A percentile compares a stretch with the other conserved stretches of the same genome.
Conservation (phyloP, 202 grass and related monocot species). For the Hordeum pubiflorum region DNA sequence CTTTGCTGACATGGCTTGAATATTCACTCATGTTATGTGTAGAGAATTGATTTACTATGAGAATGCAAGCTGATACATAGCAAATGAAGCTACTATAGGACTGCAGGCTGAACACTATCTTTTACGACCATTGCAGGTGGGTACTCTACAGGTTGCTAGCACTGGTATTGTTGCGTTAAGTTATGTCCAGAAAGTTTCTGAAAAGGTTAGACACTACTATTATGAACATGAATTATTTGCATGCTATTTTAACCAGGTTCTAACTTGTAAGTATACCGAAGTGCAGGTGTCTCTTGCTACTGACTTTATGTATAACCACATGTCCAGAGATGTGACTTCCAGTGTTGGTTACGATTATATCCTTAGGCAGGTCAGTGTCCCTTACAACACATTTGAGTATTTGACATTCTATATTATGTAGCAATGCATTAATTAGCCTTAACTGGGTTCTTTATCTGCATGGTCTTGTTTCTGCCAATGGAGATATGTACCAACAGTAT, state of each 20-base stretch:
- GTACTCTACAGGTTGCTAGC: constrained; percentile 83
- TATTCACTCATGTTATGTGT: neutral
- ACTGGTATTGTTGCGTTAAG: constrained; percentile 93
- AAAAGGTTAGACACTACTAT: constrained; percentile 58
- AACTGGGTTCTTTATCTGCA: neutral
- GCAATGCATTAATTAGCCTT: constrained; percentile 17
- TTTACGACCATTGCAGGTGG: constrained; percentile 49
- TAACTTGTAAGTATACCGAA: constrained; percentile 20
- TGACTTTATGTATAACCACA: constrained; percentile 99
- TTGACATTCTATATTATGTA: neutral
- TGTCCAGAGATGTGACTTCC: constrained; percentile 82
- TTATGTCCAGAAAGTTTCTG: constrained; percentile 96
- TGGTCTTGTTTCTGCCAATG: constrained; percentile 3
- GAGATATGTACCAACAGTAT: neutral
- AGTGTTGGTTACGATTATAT: constrained; percentile 99
- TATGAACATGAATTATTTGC: neutral
- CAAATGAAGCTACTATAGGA: constrained; percentile 1
- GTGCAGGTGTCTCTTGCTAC: constrained; percentile 87
- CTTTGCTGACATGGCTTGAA: neutral
- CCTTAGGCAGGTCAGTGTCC: constrained; percentile 66
- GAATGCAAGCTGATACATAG: neutral
- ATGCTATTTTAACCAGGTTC: constrained; percentile 19
- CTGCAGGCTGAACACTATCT: neutral
- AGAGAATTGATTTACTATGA: neutral
- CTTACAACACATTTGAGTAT: neutral